Evolutionary conservation across 2,329 filamentous ascomycete genomes (phyloP).

Genomic region (Colletotrichum viniferum): DNA sequence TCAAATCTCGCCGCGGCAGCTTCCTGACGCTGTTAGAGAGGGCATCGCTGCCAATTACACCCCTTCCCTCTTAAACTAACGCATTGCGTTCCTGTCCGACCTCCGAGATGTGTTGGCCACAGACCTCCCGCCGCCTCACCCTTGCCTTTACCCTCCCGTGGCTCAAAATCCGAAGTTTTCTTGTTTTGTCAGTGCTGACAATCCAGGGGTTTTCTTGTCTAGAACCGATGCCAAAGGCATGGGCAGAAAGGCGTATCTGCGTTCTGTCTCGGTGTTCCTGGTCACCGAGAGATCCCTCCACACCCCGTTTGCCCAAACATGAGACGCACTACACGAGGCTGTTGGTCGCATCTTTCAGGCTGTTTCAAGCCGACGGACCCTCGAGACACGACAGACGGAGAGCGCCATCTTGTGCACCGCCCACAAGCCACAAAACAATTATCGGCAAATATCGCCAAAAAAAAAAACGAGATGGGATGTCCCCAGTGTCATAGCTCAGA

Average conservation of each 20-base stretch:
- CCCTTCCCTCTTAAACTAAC: not conserved
- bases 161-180: not conserved
- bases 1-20: not conserved
- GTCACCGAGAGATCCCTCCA: not conserved
- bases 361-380: not conserved
- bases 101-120: not conserved
- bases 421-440: not conserved
- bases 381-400: not conserved
- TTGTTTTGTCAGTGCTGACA: constrained; percentile 6
- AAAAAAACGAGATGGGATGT: not conserved
- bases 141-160: not conserved
- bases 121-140: not conserved
- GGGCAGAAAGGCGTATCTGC: not conserved
- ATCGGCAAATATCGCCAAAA: not conserved
- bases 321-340: not conserved
- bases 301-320: not conserved
- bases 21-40: not conserved
- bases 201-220: not conserved
- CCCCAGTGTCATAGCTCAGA: constrained; percentile 6
- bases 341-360: not conserved
- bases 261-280: not conserved
- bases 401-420: not conserved
- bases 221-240: not conserved
- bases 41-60: not conserved
- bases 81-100: not conserved